Conservation (phyloP, 805 yeast genomes). For the Torulaspora maleeae region DNA sequence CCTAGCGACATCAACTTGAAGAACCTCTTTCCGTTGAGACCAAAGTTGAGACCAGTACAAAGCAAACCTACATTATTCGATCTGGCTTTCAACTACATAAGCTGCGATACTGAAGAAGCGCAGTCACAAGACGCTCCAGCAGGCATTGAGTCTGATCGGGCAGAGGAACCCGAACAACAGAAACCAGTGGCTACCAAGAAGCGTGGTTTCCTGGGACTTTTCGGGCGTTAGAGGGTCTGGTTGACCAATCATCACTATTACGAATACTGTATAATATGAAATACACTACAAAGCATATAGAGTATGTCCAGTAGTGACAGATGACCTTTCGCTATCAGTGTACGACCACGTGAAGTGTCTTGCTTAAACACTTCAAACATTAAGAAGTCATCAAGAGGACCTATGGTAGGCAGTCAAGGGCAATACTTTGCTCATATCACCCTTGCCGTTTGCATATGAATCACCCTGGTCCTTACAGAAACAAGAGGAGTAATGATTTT, state of each 20-base stretch:
- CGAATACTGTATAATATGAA: not conserved
- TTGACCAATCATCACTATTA: not conserved
- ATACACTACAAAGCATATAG: slow-evolving; percentile 3
- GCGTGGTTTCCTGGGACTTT: slow-evolving; percentile 69
- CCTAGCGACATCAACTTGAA: slow-evolving; percentile 24
- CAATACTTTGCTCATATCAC: not conserved
- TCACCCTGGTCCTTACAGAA: not conserved
- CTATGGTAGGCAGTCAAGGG: not conserved
- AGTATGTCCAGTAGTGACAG: not conserved
- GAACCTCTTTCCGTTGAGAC: slow-evolving; percentile 32
- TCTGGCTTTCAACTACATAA: slow-evolving; percentile 77
- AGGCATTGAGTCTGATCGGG: not conserved
- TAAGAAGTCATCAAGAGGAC: not conserved
- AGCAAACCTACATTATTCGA: slow-evolving; percentile 91
- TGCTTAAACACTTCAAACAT: not conserved
- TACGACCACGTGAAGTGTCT: not conserved
- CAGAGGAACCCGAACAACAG: slow-evolving; percentile 19
- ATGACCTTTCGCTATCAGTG: not conserved
- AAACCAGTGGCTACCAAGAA: slow-evolving; percentile 41
- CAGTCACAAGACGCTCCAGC: slow-evolving; percentile 11
- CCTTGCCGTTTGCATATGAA: not conserved
- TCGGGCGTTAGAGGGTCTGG: slow-evolving; percentile 45
- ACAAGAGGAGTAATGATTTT: not conserved
- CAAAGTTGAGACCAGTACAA: slow-evolving; percentile 55
- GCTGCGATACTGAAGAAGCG: slow-evolving; percentile 36